Conservation (phyloP, 495 filamentous ascomycete genomes). For the Tirmania nivea region DNA sequence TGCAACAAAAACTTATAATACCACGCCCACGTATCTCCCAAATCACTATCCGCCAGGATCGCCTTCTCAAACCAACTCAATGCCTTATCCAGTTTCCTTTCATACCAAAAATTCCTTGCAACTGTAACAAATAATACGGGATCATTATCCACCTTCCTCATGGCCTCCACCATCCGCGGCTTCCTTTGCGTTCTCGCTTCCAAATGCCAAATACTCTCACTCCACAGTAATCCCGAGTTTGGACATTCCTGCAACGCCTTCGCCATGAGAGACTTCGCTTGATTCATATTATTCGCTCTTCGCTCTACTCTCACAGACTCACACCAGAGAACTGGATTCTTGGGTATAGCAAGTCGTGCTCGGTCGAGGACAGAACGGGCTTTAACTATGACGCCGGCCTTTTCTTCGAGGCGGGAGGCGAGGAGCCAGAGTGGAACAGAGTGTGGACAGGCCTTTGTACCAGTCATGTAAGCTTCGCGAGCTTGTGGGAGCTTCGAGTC, state of each 20-base stretch:
- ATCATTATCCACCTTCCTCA: slow-evolving; percentile 90
- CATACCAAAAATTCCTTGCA: slow-evolving; percentile 54
- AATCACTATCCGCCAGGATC: slow-evolving; percentile 59
- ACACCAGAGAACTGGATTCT: slow-evolving; percentile 65
- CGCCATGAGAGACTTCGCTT: slow-evolving; percentile 81
- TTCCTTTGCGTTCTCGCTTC: slow-evolving; percentile 81
- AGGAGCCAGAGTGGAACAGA: slow-evolving; percentile 78
- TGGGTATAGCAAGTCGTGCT: slow-evolving; percentile 65
- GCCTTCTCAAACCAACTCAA: slow-evolving; percentile 95
- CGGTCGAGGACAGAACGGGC: slow-evolving; percentile 82
- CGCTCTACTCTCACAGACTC: slow-evolving; percentile 84
- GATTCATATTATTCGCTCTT: slow-evolving; percentile 57
- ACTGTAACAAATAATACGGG: slow-evolving; percentile 60
- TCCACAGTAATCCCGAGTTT: slow-evolving; percentile 77
- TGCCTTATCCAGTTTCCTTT: slow-evolving; percentile 71
- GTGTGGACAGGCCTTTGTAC: slow-evolving; percentile 64
- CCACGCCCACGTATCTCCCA: slow-evolving; percentile 94
- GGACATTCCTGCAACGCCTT: slow-evolving; percentile 76
- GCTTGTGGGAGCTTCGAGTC: slow-evolving; percentile 59
- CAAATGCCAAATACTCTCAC: slow-evolving; percentile 82
- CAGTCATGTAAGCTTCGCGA: slow-evolving; percentile 73
- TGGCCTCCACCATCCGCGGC: slow-evolving; percentile 70
- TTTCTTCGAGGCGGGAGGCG: slow-evolving; percentile 70
- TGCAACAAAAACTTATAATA: slow-evolving; percentile 81
- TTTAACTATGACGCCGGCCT: slow-evolving; percentile 61